Conservation (phyloP, 2,329 filamentous ascomycete species). For the Torrubiella hemipterigena region DNA sequence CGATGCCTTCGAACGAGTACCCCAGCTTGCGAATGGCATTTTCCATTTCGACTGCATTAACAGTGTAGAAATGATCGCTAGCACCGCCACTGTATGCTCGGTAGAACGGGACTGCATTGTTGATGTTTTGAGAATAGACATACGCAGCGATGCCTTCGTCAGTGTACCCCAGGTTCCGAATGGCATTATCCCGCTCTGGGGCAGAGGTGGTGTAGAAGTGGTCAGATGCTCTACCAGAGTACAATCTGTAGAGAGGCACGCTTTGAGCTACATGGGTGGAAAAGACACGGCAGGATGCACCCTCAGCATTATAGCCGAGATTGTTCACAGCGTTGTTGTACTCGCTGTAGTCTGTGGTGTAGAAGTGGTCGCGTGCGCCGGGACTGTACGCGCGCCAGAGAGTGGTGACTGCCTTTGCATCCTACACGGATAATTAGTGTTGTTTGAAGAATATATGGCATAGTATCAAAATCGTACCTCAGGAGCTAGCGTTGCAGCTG, state of each 20-base stretch:
- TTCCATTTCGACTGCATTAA: slow-evolving; percentile 1
- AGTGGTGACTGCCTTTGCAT: not conserved
- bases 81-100: slow-evolving; percentile 1
- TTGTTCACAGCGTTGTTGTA: slow-evolving; percentile 5
- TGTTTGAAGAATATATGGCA: no score
- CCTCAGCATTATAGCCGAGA: slow-evolving; percentile 4
- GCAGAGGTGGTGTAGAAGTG: slow-evolving; percentile 7
- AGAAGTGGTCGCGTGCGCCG: slow-evolving; percentile 3
- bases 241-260: slow-evolving; percentile 3
- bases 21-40: slow-evolving; percentile 3
- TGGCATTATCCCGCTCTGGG: slow-evolving; percentile 5
- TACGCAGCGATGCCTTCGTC: slow-evolving; percentile 5
- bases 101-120: slow-evolving; percentile 1
- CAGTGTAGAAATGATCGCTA: slow-evolving; percentile 4
- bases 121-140: not conserved
- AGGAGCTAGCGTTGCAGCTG: no score
- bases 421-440: no score
- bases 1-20: slow-evolving; percentile 4
- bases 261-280: not conserved
- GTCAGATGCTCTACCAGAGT: slow-evolving; percentile 1
- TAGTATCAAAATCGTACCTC: no score
- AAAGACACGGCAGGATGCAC: slow-evolving; percentile 1
- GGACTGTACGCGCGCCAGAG: slow-evolving; percentile 6
- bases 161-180: slow-evolving; percentile 2
- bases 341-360: slow-evolving; percentile 5